Evolutionary conservation across 306 rosid genomes (phyloP), one percentile per base, ranked within the genome.

Genomic region (Delonix regia): DNA sequence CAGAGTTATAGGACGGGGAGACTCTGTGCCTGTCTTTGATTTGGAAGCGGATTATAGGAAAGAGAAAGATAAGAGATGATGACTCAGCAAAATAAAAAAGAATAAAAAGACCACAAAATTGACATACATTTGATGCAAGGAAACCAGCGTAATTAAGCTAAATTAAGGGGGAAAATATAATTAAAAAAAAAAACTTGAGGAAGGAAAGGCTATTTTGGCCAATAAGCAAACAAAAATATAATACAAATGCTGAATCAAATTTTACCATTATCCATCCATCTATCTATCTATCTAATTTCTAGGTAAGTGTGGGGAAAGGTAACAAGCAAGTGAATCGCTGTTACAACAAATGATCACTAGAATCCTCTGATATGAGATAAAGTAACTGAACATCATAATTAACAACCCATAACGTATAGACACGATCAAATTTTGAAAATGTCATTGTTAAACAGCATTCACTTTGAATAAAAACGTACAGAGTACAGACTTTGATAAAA

Each of bases 401-500:
- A 49, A 62, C 62, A 41, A 51, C 55, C 27, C 69, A 21, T 52
- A 12, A 48, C n/a, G 22, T 13, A 61, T 3, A 3, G 44, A 22
- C 41, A 56, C 14, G 45, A 68, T 60, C 55, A 74, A 36, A 28
- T 62, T 71, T 63, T 45, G 38, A 16, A 16, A 39, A 73, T 68
- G 15, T 21, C 66, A 68, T 52, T 60, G 25, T 72, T 24, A 22
- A 71, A 53, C 59, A 34, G 73, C 68, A 18, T 78, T 9, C 78
- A 30, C 28, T 73, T 66, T 11, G 48, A 42, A 42, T 9, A 10
- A 10, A 42, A 42, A 42, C 4, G 48, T 74, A 4, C 33, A 47
- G 77, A 69, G 72, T 81, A 33, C 69, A 66, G 45, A 73, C 45
- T 49, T 0, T 7, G 24, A 36, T 36, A 27, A 69, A 42, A 79